These are phyloP conservation scores for Lactarius psammicola DNA, from an alignment of 768 basidiomycete species.

Conservation along the genomic window DNA sequence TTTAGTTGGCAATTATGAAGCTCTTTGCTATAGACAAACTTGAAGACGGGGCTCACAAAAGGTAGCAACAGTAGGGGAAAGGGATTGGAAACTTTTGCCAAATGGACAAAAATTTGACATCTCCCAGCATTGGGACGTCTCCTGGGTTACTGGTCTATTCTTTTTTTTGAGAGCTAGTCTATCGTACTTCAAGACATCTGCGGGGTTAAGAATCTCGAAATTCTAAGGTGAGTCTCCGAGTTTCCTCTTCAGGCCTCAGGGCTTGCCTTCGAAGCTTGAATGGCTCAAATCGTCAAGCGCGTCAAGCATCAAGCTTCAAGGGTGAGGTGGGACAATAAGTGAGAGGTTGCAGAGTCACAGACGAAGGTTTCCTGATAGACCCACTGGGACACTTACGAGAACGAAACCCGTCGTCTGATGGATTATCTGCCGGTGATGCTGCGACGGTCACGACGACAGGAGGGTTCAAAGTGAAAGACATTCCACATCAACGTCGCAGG, in stretches of 20 bases:
- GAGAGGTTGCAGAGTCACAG: no score
- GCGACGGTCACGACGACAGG: background rate
- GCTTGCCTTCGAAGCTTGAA: background rate
- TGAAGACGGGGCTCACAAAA: no score
- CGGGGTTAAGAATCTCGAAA: no score
- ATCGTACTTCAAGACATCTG: background rate
- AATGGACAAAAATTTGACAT: background rate
- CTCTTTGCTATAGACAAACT: no score
- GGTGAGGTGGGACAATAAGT: background rate
- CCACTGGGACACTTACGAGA: background rate
- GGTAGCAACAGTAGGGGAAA: no score
- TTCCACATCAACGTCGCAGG: background rate
- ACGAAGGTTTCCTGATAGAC: background rate
- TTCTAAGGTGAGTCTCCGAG: background rate
- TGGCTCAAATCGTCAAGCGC: background rate
- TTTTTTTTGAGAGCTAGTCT: background rate
- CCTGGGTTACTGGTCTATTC: background rate
- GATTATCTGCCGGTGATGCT: background rate
- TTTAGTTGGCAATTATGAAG: no score
- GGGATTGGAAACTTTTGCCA: no score
- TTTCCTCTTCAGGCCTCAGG: background rate
- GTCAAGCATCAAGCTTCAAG: no score
- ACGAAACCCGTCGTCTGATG: background rate
- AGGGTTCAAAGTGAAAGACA: no score
- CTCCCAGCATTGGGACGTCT: background rate